These are phyloP conservation scores for Athelia psychrophila DNA, from an alignment of 1,284 basidiomycete genomes.

Conservation along the genomic window DNA sequence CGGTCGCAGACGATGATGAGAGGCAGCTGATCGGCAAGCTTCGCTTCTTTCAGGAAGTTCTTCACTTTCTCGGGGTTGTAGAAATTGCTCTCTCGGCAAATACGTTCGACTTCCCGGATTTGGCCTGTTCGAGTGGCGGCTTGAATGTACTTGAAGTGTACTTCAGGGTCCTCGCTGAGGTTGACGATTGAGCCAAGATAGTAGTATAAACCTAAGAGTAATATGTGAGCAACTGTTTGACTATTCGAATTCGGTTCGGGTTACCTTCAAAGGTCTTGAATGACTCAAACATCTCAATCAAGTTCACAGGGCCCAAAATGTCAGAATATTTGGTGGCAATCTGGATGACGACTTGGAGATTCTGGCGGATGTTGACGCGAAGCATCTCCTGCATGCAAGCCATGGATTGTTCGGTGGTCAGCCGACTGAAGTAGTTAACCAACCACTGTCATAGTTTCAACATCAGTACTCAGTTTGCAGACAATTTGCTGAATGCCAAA, in stretches of 20 bases:
- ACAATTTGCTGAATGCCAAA: slow-evolving; percentile 33
- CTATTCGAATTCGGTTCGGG: slow-evolving; percentile 12
- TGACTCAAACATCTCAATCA: slow-evolving; percentile 98
- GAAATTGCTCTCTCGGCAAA: slow-evolving; percentile 95
- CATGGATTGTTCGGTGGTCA: slow-evolving; percentile 99
- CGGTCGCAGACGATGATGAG: slow-evolving; percentile 99
- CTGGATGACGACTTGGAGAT: slow-evolving; percentile 95
- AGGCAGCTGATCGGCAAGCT: slow-evolving; percentile 94
- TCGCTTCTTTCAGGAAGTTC: slow-evolving; percentile 99
- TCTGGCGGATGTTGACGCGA: slow-evolving; percentile 95
- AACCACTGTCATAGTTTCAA: slow-evolving; percentile 73
- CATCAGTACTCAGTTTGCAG: slow-evolving; percentile 5
- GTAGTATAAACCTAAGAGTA: slow-evolving; percentile 84
- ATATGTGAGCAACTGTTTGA: slow-evolving; percentile 5
- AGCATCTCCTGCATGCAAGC: slow-evolving; percentile 98
- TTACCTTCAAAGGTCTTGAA: slow-evolving; percentile 96
- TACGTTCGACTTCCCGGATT: slow-evolving; percentile 98
- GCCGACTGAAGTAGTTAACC: slow-evolving; percentile 94
- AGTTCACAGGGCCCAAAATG: slow-evolving; percentile 93
- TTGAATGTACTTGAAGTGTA: slow-evolving; percentile 99
- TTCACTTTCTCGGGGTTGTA: slow-evolving; percentile 99
- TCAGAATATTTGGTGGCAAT: slow-evolving; percentile 99
- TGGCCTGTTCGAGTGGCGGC: slow-evolving; percentile 98
- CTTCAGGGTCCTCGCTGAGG: slow-evolving; percentile 93
- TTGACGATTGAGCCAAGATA: slow-evolving; percentile 98